Conservation (phyloP, 768 basidiomycete genomes). For the Tricholoma sp. region DNA sequence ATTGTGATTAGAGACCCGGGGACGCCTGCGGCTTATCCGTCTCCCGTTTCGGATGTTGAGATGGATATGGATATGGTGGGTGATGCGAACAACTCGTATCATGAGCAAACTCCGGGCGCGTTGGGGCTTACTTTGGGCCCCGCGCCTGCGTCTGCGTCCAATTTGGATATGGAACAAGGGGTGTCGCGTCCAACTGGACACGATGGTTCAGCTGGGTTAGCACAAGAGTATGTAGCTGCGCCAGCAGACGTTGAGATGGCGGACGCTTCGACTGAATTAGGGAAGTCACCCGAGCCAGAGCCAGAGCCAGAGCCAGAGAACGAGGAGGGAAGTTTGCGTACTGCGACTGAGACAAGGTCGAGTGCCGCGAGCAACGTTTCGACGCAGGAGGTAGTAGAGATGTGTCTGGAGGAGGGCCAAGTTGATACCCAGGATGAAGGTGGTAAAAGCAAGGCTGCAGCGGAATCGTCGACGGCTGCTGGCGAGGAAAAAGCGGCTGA, state of each 20-base stretch:
- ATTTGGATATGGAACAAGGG: neutral
- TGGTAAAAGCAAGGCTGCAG: no score
- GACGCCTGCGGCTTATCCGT: neutral
- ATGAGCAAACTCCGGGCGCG: no score
- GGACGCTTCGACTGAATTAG: neutral
- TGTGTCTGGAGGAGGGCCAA: neutral
- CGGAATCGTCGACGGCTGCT: neutral
- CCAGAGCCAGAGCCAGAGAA: neutral
- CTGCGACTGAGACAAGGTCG: neutral
- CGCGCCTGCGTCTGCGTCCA: neutral
- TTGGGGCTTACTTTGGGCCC: neutral
- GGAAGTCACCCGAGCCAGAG: neutral
- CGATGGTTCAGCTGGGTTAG: neutral
- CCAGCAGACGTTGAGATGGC: neutral
- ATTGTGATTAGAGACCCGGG: neutral
- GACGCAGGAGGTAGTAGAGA: neutral
- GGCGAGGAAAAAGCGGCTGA: no score
- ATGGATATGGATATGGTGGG: no score
- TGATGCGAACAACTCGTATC: no score
- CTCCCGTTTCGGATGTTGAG: neutral
- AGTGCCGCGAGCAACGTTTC: neutral
- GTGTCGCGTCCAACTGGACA: no score
- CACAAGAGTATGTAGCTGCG: neutral
- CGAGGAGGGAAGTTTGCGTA: neutral
- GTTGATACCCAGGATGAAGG: neutral